Percentiles rank a stretch among this genome's conserved stretches.
Conservation (phyloP, 495 filamentous ascomycete species). For the Hypoxylon intermedium region DNA sequence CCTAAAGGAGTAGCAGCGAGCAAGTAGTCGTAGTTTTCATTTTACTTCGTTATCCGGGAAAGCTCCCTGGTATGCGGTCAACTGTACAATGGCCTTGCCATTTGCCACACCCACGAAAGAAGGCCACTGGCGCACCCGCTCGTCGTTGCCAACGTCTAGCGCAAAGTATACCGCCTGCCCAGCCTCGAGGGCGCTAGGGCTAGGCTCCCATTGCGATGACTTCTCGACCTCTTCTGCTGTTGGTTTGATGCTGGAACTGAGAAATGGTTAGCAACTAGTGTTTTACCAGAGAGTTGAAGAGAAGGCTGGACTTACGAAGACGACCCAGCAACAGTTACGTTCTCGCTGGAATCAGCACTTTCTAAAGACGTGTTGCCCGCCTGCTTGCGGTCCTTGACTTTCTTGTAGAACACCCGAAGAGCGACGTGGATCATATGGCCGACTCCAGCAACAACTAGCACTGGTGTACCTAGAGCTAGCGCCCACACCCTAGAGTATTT, state of each 20-base stretch:
- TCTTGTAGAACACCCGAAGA: slow-evolving; percentile 18
- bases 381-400: slow-evolving; percentile 1
- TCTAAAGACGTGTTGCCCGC: neutral
- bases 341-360: neutral
- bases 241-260: slow-evolving; percentile 14
- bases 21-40: neutral
- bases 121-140: slow-evolving; percentile 30
- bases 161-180: slow-evolving; percentile 13
- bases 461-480: slow-evolving; percentile 57
- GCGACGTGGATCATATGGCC: slow-evolving; percentile 49
- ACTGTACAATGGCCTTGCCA: slow-evolving; percentile 20
- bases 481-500: slow-evolving; percentile 47
- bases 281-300: no score
- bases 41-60: neutral
- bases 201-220: neutral
- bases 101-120: slow-evolving; percentile 16
- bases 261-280: no score
- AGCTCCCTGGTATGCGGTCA: slow-evolving; percentile 4
- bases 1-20: no score
- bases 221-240: slow-evolving; percentile 10
- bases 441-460: slow-evolving; percentile 55
- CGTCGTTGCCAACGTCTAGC: slow-evolving; percentile 31
- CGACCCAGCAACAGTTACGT: neutral
- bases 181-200: neutral
- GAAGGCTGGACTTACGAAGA: slow-evolving; percentile 7